Conservation (phyloP, 306 rosid species). For the Mimosa pudica region DNA sequence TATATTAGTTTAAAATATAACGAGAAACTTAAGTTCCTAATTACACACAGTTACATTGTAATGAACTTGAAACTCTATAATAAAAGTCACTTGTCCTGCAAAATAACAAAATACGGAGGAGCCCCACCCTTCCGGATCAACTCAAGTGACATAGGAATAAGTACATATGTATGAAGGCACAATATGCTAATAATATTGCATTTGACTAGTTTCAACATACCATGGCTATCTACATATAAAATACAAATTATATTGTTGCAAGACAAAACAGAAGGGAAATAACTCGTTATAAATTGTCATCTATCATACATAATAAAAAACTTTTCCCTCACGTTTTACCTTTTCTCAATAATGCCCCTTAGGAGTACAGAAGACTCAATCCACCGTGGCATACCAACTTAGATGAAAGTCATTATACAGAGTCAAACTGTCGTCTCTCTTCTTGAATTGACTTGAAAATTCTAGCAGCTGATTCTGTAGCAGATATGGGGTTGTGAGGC, state of each 20-base stretch:
- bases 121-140: neutral
- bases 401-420: neutral
- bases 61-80: neutral
- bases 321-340: neutral
- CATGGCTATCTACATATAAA: slow-evolving; percentile 35
- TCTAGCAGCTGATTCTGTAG: slow-evolving; percentile 71
- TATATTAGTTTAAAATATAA: no score
- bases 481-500: slow-evolving; percentile 62
- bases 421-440: slow-evolving; percentile 57
- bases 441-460: slow-evolving; percentile 69
- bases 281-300: neutral
- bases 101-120: neutral
- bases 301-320: neutral
- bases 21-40: no score
- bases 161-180: neutral
- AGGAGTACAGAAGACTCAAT: neutral
- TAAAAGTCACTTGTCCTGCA: neutral
- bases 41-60: neutral
- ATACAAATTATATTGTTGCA: neutral
- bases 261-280: neutral
- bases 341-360: neutral
- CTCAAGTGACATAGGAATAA: slow-evolving; percentile 4
- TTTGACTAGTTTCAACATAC: slow-evolving; percentile 9
- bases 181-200: slow-evolving; percentile 27
- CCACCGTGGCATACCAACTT: neutral